Conservation (phyloP, 306 rosid species). For the Lupinus albus region DNA sequence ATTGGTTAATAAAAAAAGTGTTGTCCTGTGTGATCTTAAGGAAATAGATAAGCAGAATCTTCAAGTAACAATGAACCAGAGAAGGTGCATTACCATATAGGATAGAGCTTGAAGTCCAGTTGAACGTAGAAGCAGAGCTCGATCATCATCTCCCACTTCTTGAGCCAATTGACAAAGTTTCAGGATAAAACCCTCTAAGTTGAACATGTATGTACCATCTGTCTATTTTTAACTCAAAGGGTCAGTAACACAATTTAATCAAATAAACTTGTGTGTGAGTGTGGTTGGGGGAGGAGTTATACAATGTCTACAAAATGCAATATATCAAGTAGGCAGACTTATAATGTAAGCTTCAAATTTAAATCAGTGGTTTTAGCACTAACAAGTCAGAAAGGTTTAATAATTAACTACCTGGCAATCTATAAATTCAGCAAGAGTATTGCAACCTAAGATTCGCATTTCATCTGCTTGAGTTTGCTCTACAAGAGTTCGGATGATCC, state of each 20-base stretch:
- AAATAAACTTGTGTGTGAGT: neutral
- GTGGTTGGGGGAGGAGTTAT: neutral
- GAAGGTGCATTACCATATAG: conserved; percentile 62
- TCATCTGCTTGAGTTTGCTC: conserved; percentile 76
- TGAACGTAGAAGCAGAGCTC: conserved; percentile 72
- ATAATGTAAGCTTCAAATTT: conserved; percentile 17
- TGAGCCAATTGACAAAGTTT: conserved; percentile 92
- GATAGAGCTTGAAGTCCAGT: conserved; percentile 80
- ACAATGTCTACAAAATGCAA: conserved; percentile 31
- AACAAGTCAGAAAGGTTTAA: conserved; percentile 38
- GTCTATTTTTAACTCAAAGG: conserved; percentile 66
- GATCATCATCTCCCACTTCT: conserved; percentile 74
- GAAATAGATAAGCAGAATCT: conserved; percentile 24
- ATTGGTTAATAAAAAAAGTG: conserved; percentile 33
- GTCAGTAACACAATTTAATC: conserved; percentile 52
- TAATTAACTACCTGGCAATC: conserved; percentile 69
- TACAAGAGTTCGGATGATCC: conserved; percentile 73
- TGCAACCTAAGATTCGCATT: conserved; percentile 80
- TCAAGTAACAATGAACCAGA: conserved; percentile 29
- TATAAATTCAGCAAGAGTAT: conserved; percentile 67
- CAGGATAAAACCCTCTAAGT: conserved; percentile 93
- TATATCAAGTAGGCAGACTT: conserved; percentile 26
- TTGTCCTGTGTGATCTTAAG: conserved; percentile 17
- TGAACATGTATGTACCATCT: conserved; percentile 92
- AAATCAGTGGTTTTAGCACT: conserved; percentile 24